Conservation (phyloP, 148 eudicot genomes). For the Nyssa sinensis region DNA sequence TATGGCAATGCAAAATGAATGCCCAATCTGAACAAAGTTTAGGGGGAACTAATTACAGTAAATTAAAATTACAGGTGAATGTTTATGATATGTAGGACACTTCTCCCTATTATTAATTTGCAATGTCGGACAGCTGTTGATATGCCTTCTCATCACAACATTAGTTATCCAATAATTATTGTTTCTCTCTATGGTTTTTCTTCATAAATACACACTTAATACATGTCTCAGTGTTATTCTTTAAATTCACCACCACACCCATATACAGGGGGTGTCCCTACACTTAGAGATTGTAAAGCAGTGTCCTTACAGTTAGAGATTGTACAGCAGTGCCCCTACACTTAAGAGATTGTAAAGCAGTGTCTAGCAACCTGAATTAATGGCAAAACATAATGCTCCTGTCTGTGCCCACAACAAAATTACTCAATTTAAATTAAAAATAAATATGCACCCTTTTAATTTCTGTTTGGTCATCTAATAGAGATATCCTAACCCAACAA, state of each 20-base stretch:
- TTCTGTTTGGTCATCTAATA: no score
- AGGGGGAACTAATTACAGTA: not conserved
- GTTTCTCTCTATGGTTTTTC: no score
- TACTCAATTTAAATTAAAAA: not conserved
- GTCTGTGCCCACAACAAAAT: not conserved
- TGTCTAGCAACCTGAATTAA: not conserved
- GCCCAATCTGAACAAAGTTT: not conserved
- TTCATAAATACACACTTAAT: no score
- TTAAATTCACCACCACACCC: not conserved
- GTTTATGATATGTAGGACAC: not conserved
- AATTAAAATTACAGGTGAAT: not conserved
- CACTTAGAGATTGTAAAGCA: not conserved
- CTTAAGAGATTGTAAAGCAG: no score
- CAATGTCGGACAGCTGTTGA: not conserved
- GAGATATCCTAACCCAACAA: no score
- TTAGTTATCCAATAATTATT: no score
- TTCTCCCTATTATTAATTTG: not conserved
- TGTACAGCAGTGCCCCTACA: no score
- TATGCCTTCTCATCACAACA: not conserved
- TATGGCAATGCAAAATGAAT: not conserved
- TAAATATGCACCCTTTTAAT: no score
- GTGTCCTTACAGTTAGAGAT: no score
- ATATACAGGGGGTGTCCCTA: not conserved
- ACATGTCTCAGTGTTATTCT: no score
- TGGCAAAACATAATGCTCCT: not conserved